Base-by-base conservation (phyloP, 1,284 basidiomycete species). In the Polyporus tsugae region DNA sequence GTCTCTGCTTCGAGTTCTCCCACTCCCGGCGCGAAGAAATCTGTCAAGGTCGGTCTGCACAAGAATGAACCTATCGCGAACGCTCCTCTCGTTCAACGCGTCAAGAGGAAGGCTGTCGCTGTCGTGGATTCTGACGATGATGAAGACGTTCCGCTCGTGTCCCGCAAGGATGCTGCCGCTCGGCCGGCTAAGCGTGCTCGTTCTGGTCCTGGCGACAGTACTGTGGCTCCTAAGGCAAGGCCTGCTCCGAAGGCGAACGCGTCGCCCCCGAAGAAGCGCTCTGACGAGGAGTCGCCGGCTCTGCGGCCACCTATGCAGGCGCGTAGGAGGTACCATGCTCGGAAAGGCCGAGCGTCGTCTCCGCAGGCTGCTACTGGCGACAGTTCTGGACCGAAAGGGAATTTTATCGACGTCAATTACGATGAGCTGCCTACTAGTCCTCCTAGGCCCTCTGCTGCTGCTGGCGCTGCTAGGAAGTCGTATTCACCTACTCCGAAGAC, bases 261-360 rank as follows among this genome's bases (percentile, higher is more conserved):
- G 39, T 7, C 38, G 11, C 13, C 58, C 13, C 13, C 58, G 6
- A 41, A 39, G 38, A 41, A 25, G 22, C 58, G 9, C 2, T 17
- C 58, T 39, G 38, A 60, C 39, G 66, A 70, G 3, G 68, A 70
- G 13, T 61, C 70, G 11, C 69, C 70, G 7, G 65, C 70, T n/a
- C 65, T 72, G 15, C 70, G 70, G 7, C 69, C 75, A 38, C 67
- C 68, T 2, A 39, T 29, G 55, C 70, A 19, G 59, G 67, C 42
- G 63, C 70, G 22, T 7, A 77, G 73, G 66, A 72, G 61, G 38
- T 78, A 79, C 63, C 70, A 66, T n/a, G 74, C 68, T 19, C 73
- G 69, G 64, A 77, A 74, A 60, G 72, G 67, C 0, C 61, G 66
- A 17, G 62, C 68, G 2, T 76, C 76, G 5, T 74, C 75, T 15